phyloP scores from a whole-genome alignment of 208 protist genomes.

The Leptomonas pyrrhocoris region DNA sequence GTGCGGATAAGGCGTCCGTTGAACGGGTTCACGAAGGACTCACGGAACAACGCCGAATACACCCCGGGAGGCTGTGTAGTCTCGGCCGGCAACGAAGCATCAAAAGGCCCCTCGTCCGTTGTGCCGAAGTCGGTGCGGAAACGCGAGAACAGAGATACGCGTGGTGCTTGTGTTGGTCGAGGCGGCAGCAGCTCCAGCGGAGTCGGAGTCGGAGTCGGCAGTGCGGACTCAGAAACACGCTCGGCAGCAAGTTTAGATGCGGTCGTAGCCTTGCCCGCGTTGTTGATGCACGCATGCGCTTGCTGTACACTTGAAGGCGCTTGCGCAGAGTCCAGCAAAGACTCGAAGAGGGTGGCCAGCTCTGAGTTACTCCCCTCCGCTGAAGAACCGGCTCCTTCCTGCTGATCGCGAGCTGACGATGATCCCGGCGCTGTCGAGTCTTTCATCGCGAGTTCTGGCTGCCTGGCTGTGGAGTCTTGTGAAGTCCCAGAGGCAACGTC shows the following conservation, averaged over 20 bases:
- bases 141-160: neutral
- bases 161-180: neutral
- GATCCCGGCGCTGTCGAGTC: too few relatives aligned
- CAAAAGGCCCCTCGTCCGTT: neutral
- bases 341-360: neutral
- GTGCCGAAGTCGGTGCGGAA: neutral
- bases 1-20: conserved; percentile 49
- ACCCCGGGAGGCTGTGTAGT: neutral
- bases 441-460: too few relatives aligned
- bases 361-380: neutral
- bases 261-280: too few relatives aligned
- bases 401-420: too few relatives aligned
- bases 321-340: neutral
- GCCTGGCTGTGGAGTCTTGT: too few relatives aligned
- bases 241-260: neutral
- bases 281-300: too few relatives aligned
- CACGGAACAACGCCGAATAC: conserved; percentile 12
- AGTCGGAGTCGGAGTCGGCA: neutral
- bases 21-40: conserved; percentile 78
- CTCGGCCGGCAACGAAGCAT: neutral
- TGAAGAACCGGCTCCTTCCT: neutral
- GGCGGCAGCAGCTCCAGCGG: conserved; percentile 19
- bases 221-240: neutral
- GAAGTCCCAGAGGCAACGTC: neutral
- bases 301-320: neutral